These are phyloP conservation scores for Kwoniella sp. DNA, from an alignment of 768 basidiomycete genomes.

Conservation along the genomic window DNA sequence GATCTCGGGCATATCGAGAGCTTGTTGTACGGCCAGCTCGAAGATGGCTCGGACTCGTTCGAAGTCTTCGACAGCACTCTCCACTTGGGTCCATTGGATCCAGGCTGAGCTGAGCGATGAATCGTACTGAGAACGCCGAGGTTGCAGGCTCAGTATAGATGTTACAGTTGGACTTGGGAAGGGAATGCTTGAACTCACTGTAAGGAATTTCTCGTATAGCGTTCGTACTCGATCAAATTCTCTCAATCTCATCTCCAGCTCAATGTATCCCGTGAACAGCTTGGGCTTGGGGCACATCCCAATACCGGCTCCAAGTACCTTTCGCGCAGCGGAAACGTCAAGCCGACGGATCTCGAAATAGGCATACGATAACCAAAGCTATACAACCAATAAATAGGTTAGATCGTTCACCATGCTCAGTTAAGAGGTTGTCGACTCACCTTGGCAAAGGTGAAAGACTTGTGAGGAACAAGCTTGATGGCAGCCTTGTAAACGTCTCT, in stretches of 20 bases:
- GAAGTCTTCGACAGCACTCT: slow-evolving; percentile 81
- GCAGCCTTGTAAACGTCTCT: slow-evolving; percentile 92
- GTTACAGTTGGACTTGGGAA: no score
- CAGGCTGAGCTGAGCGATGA: slow-evolving; percentile 87
- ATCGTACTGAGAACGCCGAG: slow-evolving; percentile 67
- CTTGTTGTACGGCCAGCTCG: slow-evolving; percentile 84
- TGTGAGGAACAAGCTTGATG: slow-evolving; percentile 85
- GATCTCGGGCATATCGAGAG: slow-evolving; percentile 87
- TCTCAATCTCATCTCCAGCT: slow-evolving; percentile 61
- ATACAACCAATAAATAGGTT: neutral
- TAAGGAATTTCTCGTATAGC: slow-evolving; percentile 91
- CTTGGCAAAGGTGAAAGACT: slow-evolving; percentile 96
- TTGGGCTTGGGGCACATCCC: slow-evolving; percentile 89
- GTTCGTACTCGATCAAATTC: slow-evolving; percentile 93
- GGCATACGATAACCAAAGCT: slow-evolving; percentile 86
- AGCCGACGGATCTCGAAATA: slow-evolving; percentile 85
- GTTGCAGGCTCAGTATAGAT: neutral
- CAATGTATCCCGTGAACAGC: slow-evolving; percentile 73
- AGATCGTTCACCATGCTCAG: neutral
- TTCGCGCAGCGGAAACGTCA: slow-evolving; percentile 79
- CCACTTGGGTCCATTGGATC: slow-evolving; percentile 94
- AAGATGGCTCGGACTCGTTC: slow-evolving; percentile 89
- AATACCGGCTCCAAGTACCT: slow-evolving; percentile 82
- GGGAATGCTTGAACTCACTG: slow-evolving; percentile 62
- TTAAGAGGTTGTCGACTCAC: slow-evolving; percentile 26